phyloP scores from a whole-genome alignment of 2,329 filamentous ascomycete genomes.

The Stromatinia cepivora region DNA sequence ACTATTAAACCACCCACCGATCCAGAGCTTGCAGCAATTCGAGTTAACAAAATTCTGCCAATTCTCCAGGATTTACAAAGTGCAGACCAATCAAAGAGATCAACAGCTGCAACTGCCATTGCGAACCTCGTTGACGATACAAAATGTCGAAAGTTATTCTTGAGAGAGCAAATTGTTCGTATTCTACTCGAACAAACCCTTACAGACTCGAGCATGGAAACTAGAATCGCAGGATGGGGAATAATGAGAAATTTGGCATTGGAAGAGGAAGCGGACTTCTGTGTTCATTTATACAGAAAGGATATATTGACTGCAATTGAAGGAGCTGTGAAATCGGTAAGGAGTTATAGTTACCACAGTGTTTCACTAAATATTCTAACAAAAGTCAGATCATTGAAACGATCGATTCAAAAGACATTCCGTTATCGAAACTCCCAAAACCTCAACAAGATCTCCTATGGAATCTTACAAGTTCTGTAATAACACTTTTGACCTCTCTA shows the following conservation, averaged over 20 bases:
- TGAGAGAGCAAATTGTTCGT: conserved; percentile 65
- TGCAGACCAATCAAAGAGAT: conserved; percentile 58
- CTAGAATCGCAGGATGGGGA: conserved; percentile 66
- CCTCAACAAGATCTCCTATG: conserved; percentile 55
- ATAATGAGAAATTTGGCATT: conserved; percentile 61
- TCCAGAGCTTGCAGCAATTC: conserved; percentile 62
- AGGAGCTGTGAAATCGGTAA: conserved; percentile 55
- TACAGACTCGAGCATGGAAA: conserved; percentile 62
- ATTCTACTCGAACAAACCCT: conserved; percentile 64
- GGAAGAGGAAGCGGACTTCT: conserved; percentile 67
- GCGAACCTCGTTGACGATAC: conserved; percentile 62
- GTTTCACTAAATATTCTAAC: conserved; percentile 19
- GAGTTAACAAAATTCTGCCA: conserved; percentile 63
- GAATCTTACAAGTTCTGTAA: conserved; percentile 55
- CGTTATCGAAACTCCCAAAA: conserved; percentile 52
- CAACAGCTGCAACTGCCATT: conserved; percentile 59
- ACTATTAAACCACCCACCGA: conserved; percentile 61
- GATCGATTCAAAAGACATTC: conserved; percentile 41
- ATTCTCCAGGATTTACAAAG: conserved; percentile 61
- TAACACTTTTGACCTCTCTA: conserved; percentile 54
- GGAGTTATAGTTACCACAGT: conserved; percentile 30
- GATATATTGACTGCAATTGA: conserved; percentile 62
- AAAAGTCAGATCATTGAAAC: conserved; percentile 38
- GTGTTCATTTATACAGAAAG: conserved; percentile 62
- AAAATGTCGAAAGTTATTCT: conserved; percentile 62